Evolutionary conservation across 768 basidiomycete species (phyloP), one percentile per base, ranked within the genome.

Genomic region (Rhizopogon vinicolor): DNA sequence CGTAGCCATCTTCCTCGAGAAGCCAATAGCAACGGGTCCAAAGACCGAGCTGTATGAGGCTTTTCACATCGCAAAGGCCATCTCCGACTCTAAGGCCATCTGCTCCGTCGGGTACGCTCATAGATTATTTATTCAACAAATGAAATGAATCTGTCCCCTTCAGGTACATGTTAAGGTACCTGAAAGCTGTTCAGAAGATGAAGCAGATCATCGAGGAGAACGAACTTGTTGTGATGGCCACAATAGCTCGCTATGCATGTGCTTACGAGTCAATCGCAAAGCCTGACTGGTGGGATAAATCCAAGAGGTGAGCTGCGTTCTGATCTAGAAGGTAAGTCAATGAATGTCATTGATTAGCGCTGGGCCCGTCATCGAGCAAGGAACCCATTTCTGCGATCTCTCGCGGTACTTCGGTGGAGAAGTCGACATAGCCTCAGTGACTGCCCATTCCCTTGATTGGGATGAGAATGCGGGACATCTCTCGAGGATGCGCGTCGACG

Each of bases 371-470:
- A 75, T 95, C 59, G 93, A 93, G 70, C 90, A 93, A 75, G 95
- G 92, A 45, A 98, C 96, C 13, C 96, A 98, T 75, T 96, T 98
- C 75, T 94, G 92, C 63, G 94, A 98, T 74, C 81, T 97, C 43
- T 97, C 93, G 41, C 88, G 96, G 61, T 96, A 96, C 78, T 98
- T 98, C 66, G 96, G 95, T 51, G 96, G 96, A 14, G 91, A 96
- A 61, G 92, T 97, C 55, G 91, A 97, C 65, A 85, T 95, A 58
- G 74, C 83, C 51, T 82, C 81, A 35, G 89, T 93, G 41, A 74
- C 69, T 40, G 96, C 95, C 14, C 91, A 93, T 66, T 92, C 94
- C 8, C 79, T 98, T 33, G 95, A 96, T 67, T 93, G 89, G 89
- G 78, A 92, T 67, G 95, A 98, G 71, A 82, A 85, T 60, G 89